Conservation (phyloP, 164 flowering plant species). For the Platanus orientalis region DNA sequence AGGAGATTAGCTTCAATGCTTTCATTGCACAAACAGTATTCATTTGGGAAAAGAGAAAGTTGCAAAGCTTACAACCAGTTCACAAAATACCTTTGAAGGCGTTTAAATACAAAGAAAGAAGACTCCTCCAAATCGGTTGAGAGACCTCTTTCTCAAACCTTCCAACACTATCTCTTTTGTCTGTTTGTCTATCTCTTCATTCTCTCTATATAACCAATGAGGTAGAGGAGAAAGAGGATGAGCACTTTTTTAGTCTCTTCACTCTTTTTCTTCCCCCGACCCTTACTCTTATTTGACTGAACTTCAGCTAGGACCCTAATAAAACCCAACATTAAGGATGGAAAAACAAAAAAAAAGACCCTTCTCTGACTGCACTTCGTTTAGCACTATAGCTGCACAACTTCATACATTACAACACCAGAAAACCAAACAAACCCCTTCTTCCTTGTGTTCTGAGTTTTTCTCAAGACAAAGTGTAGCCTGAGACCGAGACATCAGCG, state of each 20-base stretch:
- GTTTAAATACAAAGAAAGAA: slow-evolving; percentile 13
- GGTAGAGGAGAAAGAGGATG: slow-evolving; percentile 89
- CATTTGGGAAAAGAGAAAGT: slow-evolving; percentile 18
- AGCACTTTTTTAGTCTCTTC: slow-evolving; percentile 84
- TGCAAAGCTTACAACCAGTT: slow-evolving; percentile 39
- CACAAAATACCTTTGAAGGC: slow-evolving; percentile 12
- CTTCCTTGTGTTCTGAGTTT: neutral
- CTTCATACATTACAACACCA: slow-evolving; percentile 23
- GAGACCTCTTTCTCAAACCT: slow-evolving; percentile 12
- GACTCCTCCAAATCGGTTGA: slow-evolving; percentile 18
- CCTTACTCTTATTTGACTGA: slow-evolving; percentile 27
- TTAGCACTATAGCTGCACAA: slow-evolving; percentile 41
- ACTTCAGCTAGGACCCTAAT: slow-evolving; percentile 13
- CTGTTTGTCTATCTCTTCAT: slow-evolving; percentile 11
- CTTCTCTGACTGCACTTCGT: slow-evolving; percentile 29
- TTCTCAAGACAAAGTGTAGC: slow-evolving; percentile 47
- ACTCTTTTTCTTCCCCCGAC: slow-evolving; percentile 62
- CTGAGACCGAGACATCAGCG: slow-evolving; percentile 54
- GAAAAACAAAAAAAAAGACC: slow-evolving; percentile 10
- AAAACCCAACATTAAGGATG: slow-evolving; percentile 11
- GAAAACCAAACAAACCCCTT: slow-evolving; percentile 9
- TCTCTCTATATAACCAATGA: slow-evolving; percentile 16
- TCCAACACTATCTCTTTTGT: slow-evolving; percentile 20
- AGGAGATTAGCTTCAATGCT: neutral
- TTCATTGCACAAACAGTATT: slow-evolving; percentile 23